phyloP scores from a whole-genome alignment of 192 early-diverging fungal species.

The Diversispora eburnea region DNA sequence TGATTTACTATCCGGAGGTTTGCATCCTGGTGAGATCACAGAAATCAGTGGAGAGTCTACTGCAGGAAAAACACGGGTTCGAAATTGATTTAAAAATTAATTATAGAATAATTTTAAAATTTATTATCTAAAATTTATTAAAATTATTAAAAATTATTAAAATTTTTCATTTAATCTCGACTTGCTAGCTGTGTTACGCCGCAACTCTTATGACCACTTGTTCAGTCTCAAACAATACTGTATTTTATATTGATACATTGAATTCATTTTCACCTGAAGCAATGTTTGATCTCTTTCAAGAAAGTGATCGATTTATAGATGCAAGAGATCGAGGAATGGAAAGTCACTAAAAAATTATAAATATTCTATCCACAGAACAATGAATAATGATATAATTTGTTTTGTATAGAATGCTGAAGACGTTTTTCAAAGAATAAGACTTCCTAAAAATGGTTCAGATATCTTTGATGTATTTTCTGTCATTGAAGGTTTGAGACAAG shows the following conservation, averaged over 20 bases:
- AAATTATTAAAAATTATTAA: background rate
- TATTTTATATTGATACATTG: constrained; percentile 25
- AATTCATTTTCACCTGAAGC: background rate
- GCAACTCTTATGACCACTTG: background rate
- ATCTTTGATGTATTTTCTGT: background rate
- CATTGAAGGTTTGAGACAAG: background rate
- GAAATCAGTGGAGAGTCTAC: constrained; percentile 20
- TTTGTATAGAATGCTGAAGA: background rate
- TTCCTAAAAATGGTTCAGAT: background rate
- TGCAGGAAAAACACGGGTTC: constrained; percentile 28
- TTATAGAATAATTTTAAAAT: background rate
- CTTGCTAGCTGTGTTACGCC: background rate
- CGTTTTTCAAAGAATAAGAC: background rate
- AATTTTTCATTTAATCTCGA: no score
- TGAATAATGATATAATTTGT: background rate
- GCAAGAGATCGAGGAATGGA: background rate
- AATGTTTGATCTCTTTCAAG: background rate
- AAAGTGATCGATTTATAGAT: constrained; percentile 13
- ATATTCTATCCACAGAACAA: background rate
- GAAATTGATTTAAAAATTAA: background rate
- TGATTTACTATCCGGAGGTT: constrained; percentile 20
- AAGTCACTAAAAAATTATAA: background rate
- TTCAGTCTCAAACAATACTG: constrained; percentile 1
- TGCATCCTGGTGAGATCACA: constrained; percentile 23
- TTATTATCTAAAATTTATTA: background rate